Evolutionary conservation across 1,139 yeast species (phyloP), one percentile per base, ranked within the genome.

Genomic region (Ogataea hybrid): DNA sequence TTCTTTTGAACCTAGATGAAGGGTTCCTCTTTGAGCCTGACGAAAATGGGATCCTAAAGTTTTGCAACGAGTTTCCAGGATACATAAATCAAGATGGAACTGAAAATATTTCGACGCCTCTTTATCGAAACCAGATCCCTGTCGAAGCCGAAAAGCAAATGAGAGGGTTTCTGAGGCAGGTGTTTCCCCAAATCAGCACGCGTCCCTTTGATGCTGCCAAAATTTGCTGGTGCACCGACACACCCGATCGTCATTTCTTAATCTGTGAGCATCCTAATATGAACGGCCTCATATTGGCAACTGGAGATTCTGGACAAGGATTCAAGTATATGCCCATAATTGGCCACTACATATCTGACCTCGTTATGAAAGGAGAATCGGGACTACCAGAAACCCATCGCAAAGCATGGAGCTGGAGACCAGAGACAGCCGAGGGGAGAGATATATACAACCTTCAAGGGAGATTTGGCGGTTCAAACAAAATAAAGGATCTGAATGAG

Each of bases 21-120:
- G 67, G 67, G 6, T 64, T 63, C 47, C 54, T 61, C 34, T 64
- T 64, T 39, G 67, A 63, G 41, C 65, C 68, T 6, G 65, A 60
- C 43, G 34, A 23, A 10, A 54, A 55, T 33, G 50, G 50, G 28
- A 54, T 53, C 9, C 35, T 58, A 22, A 59, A 59, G 35, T 49
- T 59, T 35, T 58, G 62, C 37, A 59, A 57, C 38, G 62, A 59
- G 41, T 57, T 58, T 28, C 63, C 62, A 9, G 62, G 63, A 4
- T 58, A 53, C 32, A 49, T 53, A 32, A 53, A 58, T 39, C 42
- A 48, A 37, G 32, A 28, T 17, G 37, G 28, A 9, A 34, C 28
- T 1, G 21, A 22, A 2, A 25, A 20, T 14, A 36, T 41, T n/a
- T 58, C 62, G 2, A 42, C 52, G 16, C 63, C 63, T 10, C 8